phyloP scores from a whole-genome alignment of 495 filamentous ascomycete species.

The Melanomma pulvis-pyrius region DNA sequence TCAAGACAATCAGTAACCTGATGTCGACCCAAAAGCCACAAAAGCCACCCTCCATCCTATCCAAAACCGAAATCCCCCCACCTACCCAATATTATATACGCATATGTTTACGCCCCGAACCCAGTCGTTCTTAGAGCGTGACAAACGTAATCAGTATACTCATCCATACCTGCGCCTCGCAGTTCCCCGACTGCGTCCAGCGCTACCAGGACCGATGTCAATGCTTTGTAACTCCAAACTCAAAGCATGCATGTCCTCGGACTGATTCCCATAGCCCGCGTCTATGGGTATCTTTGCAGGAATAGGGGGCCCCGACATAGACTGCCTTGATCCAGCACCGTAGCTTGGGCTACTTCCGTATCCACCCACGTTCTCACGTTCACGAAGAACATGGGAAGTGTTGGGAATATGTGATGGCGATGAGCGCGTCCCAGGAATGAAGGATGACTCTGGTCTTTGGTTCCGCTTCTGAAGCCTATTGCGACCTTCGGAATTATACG shows the following conservation, averaged over 20 bases:
- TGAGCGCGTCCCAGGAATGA: constrained; percentile 6
- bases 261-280: constrained; percentile 39
- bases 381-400: constrained; percentile 26
- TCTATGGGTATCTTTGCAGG: constrained; percentile 74
- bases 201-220: constrained; percentile 65
- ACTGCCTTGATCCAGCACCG: constrained; percentile 27
- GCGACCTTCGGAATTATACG: constrained; percentile 47
- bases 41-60: neutral
- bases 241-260: constrained; percentile 62
- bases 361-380: constrained; percentile 26
- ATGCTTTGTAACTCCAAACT: constrained; percentile 81
- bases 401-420: constrained; percentile 19
- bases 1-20: no score
- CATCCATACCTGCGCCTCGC: constrained; percentile 9
- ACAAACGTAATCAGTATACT: neutral
- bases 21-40: no score
- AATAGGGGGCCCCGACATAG: constrained; percentile 61
- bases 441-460: constrained; percentile 23
- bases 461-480: constrained; percentile 63
- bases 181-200: constrained; percentile 14
- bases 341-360: constrained; percentile 31
- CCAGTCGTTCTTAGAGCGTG: neutral
- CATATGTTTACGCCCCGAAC: neutral
- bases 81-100: neutral
- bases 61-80: neutral